Base-by-base conservation (phyloP, 2,329 filamentous ascomycete species). In the Clonostachys rhizophaga region DNA sequence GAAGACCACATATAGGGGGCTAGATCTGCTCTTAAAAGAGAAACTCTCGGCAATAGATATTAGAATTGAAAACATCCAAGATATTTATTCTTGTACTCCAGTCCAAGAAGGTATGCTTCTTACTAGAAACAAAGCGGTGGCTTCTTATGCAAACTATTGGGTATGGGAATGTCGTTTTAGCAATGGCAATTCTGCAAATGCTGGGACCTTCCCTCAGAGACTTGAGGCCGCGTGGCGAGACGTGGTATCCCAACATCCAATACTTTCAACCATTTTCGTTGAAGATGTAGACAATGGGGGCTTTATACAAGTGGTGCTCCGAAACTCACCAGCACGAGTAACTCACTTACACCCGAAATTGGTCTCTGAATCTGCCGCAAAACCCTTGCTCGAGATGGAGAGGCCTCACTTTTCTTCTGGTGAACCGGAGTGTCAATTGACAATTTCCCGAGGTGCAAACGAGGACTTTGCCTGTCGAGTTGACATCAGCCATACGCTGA, bases 81-180 rank as follows among this genome's bases (percentile, higher is more conserved):
- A 66, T 16, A 58, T 68, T 1, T 70, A 66, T 17, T 67, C 67
- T 1, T 67, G 63, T 46, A 66, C 67, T 1, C 64, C 65, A 0
- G 60, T 67, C 49, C 67, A 70, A 40, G 56, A 59, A 2, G 67
- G 66, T 5, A 58, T 70, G 11, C 48, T 67, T 0, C 49, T 69
- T 14, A 67, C 63, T 20, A 63, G 67, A 11, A n/a, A 60, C 16
- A 48, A 30, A 30, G 24, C 24, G 24, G 24, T 9, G 24, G 24
- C 24, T 10, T 30, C 24, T 30, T 30, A 30, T 30, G 24, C 8
- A 30, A 30, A 30, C 24, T 30, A 30, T 30, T 30, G 24, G 24
- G 9, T 30, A 30, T 30, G 24, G 24, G 24, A 30, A 10, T 30
- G 24, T 30, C 10, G 24, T 30, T 30, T 30, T 4, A 10, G 24